A percentile compares a stretch with the other conserved stretches of the same genome.
phyloP scores from a whole-genome alignment of 352 stramenopile species.

The Phytopythium sindhum region DNA sequence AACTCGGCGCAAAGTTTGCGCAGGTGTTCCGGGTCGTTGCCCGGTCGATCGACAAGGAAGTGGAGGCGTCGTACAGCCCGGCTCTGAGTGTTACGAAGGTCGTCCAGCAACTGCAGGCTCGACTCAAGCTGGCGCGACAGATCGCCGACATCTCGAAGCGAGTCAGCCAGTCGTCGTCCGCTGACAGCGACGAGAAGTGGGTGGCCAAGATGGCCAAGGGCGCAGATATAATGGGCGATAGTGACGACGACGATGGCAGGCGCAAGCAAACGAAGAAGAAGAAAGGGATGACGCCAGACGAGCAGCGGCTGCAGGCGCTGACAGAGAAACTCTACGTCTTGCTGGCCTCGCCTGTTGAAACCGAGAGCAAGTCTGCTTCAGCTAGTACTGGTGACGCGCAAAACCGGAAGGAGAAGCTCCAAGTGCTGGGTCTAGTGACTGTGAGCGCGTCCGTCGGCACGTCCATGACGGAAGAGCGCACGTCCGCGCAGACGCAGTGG shows the following conservation, averaged over 20 bases:
- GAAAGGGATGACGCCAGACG: slow-evolving; percentile 38
- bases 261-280: slow-evolving; percentile 44
- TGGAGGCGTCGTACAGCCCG: slow-evolving; percentile 16
- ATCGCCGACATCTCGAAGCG: slow-evolving; percentile 49
- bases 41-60: neutral
- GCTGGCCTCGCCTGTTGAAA: slow-evolving; percentile 33
- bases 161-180: slow-evolving; percentile 17
- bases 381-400: slow-evolving; percentile 18
- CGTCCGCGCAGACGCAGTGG: slow-evolving; percentile 80
- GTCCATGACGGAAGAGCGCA: slow-evolving; percentile 47
- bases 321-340: slow-evolving; percentile 68
- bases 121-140: slow-evolving; percentile 55
- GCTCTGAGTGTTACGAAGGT: slow-evolving; percentile 20
- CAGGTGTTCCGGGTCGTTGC: slow-evolving; percentile 19
- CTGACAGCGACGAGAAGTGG: slow-evolving; percentile 55
- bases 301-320: slow-evolving; percentile 69
- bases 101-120: slow-evolving; percentile 42
- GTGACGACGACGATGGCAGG: slow-evolving; percentile 33
- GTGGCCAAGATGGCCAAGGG: slow-evolving; percentile 49
- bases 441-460: slow-evolving; percentile 56
- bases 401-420: slow-evolving; percentile 59
- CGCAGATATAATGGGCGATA: slow-evolving; percentile 36
- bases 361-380: neutral
- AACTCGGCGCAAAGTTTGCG: slow-evolving; percentile 35
- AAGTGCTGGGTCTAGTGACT: slow-evolving; percentile 54